phyloP scores from a whole-genome alignment of 306 rosid species.

The Medicago ruthenica region DNA sequence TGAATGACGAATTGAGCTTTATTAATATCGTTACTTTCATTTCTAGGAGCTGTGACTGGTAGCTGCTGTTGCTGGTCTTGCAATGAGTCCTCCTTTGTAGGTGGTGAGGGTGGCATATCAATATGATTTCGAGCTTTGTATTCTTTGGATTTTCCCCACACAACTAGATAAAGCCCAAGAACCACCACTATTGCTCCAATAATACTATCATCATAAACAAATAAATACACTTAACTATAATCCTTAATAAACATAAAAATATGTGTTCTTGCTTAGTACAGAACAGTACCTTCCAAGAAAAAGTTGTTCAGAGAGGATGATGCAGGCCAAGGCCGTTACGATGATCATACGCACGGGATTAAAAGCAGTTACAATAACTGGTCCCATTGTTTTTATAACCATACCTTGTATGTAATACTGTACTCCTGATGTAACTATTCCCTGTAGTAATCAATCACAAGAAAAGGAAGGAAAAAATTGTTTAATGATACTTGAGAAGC shows the following conservation, averaged over 20 bases:
- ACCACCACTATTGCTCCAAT: conserved; percentile 53
- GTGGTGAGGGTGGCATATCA: conserved; percentile 23
- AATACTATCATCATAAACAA: conserved; percentile 27
- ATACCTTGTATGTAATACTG: conserved; percentile 76
- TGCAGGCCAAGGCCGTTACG: conserved; percentile 54
- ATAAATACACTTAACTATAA: too few relatives aligned
- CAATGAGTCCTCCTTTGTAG: conserved; percentile 1
- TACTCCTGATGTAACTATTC: conserved; percentile 71
- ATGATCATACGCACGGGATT: conserved; percentile 80
- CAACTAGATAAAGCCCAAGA: conserved; percentile 51
- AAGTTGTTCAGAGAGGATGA: conserved; percentile 68
- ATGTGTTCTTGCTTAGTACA: too few relatives aligned
- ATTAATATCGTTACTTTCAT: neutral
- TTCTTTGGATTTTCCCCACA: conserved; percentile 56
- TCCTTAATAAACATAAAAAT: too few relatives aligned
- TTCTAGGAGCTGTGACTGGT: conserved; percentile 37
- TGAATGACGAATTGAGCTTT: neutral
- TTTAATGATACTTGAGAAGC: neutral
- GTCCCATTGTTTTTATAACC: conserved; percentile 72
- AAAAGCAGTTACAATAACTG: conserved; percentile 81
- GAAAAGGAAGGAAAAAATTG: too few relatives aligned
- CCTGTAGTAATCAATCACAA: conserved; percentile 41
- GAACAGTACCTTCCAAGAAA: conserved; percentile 65
- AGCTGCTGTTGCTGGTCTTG: conserved; percentile 30
- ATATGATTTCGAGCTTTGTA: neutral